A percentile compares a stretch with the other conserved stretches of the same genome.
These are phyloP conservation scores for Pythium brachiatum DNA, from an alignment of 352 stramenopile species.

Conservation along the genomic window DNA sequence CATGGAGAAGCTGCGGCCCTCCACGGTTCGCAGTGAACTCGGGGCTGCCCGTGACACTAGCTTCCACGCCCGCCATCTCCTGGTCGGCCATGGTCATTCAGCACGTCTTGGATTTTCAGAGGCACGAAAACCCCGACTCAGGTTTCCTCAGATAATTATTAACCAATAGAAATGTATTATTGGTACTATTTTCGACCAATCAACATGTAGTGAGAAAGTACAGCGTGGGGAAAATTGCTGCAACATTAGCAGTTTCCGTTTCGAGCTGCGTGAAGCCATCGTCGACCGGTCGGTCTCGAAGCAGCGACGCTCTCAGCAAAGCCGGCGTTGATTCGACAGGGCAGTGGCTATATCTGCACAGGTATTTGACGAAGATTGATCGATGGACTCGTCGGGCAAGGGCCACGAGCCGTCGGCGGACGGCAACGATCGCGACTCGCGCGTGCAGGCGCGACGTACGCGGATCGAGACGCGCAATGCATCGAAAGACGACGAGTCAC, in stretches of 20 bases:
- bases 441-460: constrained; percentile 58
- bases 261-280: background rate
- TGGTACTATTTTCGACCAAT: background rate
- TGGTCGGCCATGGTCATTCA: constrained; percentile 31
- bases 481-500: constrained; percentile 74
- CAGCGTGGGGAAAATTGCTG: background rate
- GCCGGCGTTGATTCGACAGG: background rate
- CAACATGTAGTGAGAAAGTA: background rate
- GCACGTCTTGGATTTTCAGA: background rate
- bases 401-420: constrained; percentile 34
- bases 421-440: constrained; percentile 53
- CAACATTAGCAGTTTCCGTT: background rate
- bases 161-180: background rate
- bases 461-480: constrained; percentile 79
- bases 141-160: background rate
- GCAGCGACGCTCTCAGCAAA: background rate
- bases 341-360: background rate
- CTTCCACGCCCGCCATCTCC: background rate
- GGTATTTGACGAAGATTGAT: background rate
- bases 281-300: background rate
- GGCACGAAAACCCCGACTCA: background rate
- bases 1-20: constrained; percentile 55
- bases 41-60: background rate
- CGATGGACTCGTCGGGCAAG: constrained; percentile 34
- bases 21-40: constrained; percentile 30